phyloP scores from a whole-genome alignment of 495 filamentous ascomycete species.

The Chaetomium tenue region DNA sequence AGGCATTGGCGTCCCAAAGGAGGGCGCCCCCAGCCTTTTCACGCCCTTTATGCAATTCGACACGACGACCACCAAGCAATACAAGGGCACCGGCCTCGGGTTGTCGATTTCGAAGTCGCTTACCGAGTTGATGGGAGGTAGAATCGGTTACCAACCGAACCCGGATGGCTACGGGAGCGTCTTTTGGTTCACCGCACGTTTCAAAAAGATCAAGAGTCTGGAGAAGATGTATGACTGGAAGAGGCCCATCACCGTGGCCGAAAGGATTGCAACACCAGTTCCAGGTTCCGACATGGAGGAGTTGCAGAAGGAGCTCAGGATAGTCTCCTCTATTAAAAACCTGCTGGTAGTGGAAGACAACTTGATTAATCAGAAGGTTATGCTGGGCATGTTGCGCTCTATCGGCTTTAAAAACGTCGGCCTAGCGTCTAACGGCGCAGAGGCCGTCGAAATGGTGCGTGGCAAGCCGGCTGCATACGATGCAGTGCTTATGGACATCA shows the following conservation, averaged over 20 bases:
- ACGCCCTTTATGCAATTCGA: conserved; percentile 83
- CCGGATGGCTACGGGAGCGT: conserved; percentile 52
- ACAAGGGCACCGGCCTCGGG: conserved; percentile 76
- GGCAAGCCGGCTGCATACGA: conserved; percentile 53
- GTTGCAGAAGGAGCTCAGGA: conserved; percentile 25
- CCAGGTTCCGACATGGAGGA: conserved; percentile 24
- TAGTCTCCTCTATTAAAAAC: conserved; percentile 40
- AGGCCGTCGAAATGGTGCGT: conserved; percentile 55
- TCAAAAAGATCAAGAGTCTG: conserved; percentile 46
- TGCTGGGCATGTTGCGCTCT: conserved; percentile 55
- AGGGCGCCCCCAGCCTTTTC: conserved; percentile 64
- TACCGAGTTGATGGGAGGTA: conserved; percentile 67
- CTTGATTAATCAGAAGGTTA: conserved; percentile 62
- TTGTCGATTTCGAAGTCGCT: conserved; percentile 76
- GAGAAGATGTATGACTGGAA: conserved; percentile 35
- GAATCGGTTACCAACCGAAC: conserved; percentile 58
- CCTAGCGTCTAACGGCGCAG: conserved; percentile 54
- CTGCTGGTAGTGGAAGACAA: conserved; percentile 61
- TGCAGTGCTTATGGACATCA: conserved; percentile 56
- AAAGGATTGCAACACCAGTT: conserved; percentile 11
- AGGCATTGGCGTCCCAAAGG: conserved; percentile 68
- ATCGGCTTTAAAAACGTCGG: conserved; percentile 56
- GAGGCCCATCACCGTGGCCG: conserved; percentile 8
- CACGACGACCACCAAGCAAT: conserved; percentile 69
- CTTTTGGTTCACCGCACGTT: conserved; percentile 59